Percentiles rank a stretch among this genome's conserved stretches.
Evolutionary conservation across 805 yeast species (phyloP).

Genomic region (Dipodascus geniculatus): DNA sequence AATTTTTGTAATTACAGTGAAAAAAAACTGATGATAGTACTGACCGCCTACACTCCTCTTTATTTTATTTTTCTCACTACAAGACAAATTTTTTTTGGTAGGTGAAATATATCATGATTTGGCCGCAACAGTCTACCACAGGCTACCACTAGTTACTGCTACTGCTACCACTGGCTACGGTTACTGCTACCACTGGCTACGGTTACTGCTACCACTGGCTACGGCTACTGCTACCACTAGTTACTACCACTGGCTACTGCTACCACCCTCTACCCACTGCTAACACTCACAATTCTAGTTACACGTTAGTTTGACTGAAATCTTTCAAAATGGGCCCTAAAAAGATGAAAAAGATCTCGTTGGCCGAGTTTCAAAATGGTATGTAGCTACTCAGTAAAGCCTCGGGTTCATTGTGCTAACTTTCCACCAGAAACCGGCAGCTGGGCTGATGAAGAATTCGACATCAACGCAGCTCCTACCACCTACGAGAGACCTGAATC

Average conservation of each 20-base stretch:
- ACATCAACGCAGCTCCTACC: conserved; percentile 1
- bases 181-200: too few species aligned
- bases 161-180: too few species aligned
- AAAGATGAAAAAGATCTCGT: conserved; percentile 67
- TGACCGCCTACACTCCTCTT: background rate
- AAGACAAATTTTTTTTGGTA: background rate
- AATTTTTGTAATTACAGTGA: background rate
- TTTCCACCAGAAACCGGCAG: conserved; percentile 15
- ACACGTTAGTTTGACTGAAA: conserved; percentile 1
- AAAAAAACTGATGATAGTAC: background rate
- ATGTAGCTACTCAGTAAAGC: conserved; percentile 23
- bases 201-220: too few species aligned
- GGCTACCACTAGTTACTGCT: too few species aligned
- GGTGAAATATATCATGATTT: background rate
- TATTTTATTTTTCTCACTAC: background rate
- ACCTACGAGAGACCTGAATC: conserved; percentile 22
- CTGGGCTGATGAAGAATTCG: conserved; percentile 74
- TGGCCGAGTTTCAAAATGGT: conserved; percentile 74
- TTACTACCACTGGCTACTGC: too few species aligned
- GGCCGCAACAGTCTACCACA: too few species aligned
- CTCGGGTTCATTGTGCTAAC: background rate
- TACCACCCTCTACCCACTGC: too few species aligned
- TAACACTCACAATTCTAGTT: background rate
- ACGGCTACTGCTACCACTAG: too few species aligned
- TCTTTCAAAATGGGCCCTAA: conserved; percentile 40